A percentile compares a stretch with the other conserved stretches of the same genome.
These are phyloP conservation scores for Lasiosphaeria miniovina DNA, from an alignment of 495 filamentous ascomycete species.

Conservation along the genomic window DNA sequence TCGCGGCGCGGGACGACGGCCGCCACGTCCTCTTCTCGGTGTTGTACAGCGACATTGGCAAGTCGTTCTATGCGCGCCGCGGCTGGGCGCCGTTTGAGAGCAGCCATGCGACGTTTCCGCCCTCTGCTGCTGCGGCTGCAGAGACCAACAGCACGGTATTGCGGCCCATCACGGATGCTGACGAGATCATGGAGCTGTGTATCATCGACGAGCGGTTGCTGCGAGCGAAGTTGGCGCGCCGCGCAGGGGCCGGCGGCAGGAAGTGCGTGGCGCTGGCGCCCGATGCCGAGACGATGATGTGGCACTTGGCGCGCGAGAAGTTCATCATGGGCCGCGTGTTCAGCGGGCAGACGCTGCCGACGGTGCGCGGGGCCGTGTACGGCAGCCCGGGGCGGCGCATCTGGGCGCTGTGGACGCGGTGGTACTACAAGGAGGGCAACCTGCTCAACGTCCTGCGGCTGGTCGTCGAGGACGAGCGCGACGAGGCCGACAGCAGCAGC, in stretches of 20 bases:
- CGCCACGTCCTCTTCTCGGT: conserved; percentile 59
- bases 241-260: conserved; percentile 31
- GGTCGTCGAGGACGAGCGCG: conserved; percentile 56
- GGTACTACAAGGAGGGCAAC: conserved; percentile 62
- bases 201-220: conserved; percentile 52
- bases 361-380: conserved; percentile 64
- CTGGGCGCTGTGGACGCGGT: conserved; percentile 81
- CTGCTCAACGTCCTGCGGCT: conserved; percentile 76
- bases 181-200: conserved; percentile 58
- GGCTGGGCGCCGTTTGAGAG: conserved; percentile 78
- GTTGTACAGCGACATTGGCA: conserved; percentile 93
- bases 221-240: conserved; percentile 32
- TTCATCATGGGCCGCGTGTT: conserved; percentile 63
- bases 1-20: conserved; percentile 29
- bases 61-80: conserved; percentile 77
- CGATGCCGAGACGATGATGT: conserved; percentile 67
- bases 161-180: conserved; percentile 41
- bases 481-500: conserved; percentile 19
- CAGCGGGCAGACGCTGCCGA: conserved; percentile 42
- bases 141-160: conserved; percentile 25
- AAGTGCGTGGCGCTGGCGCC: conserved; percentile 68
- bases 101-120: conserved; percentile 63
- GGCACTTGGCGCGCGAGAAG: conserved; percentile 86
- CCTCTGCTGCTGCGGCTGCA: conserved; percentile 22
- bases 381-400: conserved; percentile 49